phyloP scores from a whole-genome alignment of 257 asterid genomes.

The Lantana camara region DNA sequence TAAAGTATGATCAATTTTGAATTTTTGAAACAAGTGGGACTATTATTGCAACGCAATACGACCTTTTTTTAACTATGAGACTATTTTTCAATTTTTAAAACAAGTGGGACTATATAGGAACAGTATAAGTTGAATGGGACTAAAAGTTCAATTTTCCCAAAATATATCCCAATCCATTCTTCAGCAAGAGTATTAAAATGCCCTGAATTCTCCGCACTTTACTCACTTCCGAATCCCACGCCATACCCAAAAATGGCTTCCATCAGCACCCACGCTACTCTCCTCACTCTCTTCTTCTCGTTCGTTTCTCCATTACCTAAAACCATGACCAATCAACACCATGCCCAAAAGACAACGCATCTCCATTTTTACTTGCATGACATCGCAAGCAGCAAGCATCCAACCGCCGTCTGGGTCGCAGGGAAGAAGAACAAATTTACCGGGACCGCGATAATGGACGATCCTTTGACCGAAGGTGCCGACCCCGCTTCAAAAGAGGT shows the following conservation, averaged over 20 bases:
- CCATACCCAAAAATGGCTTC: constrained; percentile 28
- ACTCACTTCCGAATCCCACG: no score
- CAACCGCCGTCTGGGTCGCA: constrained; percentile 39
- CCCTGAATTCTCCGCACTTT: neutral
- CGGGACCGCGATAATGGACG: constrained; percentile 44
- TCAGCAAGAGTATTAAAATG: no score
- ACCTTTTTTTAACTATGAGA: no score
- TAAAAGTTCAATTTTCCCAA: no score
- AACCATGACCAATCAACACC: neutral
- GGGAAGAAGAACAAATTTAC: constrained; percentile 40
- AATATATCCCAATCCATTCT: no score
- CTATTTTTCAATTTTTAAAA: no score
- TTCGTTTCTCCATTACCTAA: constrained; percentile 18
- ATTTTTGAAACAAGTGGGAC: no score
- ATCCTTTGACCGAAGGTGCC: constrained; percentile 49
- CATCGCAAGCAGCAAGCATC: constrained; percentile 42
- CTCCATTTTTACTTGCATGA: constrained; percentile 71
- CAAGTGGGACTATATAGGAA: no score
- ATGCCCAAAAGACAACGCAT: constrained; percentile 35
- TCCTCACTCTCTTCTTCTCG: constrained; percentile 23
- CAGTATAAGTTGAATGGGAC: no score
- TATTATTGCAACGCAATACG: no score
- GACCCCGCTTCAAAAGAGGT: constrained; percentile 43
- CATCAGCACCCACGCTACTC: constrained; percentile 18
- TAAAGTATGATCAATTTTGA: no score